phyloP scores from a whole-genome alignment of 2,329 filamentous ascomycete genomes.

The Ophiostoma sp. region DNA sequence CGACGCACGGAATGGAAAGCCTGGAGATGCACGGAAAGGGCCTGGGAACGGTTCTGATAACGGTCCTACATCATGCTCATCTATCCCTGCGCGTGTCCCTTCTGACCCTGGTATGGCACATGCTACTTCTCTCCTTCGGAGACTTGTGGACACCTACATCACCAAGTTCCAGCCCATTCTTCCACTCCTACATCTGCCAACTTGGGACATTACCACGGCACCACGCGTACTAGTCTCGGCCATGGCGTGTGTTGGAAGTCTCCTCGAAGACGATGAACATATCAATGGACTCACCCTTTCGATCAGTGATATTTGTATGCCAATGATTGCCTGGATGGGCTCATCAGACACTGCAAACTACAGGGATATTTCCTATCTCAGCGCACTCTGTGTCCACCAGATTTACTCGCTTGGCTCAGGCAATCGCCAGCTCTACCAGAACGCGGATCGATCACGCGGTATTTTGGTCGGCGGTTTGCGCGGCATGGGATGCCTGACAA shows the following conservation, averaged over 20 bases:
- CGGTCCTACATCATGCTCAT: not conserved
- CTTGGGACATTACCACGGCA: slow-evolving; percentile 29
- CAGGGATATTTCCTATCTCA: slow-evolving; percentile 30
- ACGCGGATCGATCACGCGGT: slow-evolving; percentile 32
- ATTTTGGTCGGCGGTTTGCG: slow-evolving; percentile 32
- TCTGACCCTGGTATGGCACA: slow-evolving; percentile 24
- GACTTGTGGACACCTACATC: slow-evolving; percentile 31
- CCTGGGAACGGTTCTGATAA: not conserved
- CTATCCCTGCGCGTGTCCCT: not conserved
- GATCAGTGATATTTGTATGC: slow-evolving; percentile 31
- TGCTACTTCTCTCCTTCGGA: slow-evolving; percentile 28
- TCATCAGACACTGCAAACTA: slow-evolving; percentile 30
- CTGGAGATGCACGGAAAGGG: not conserved
- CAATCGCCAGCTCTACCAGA: slow-evolving; percentile 32
- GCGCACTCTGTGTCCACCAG: slow-evolving; percentile 33
- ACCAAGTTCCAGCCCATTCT: slow-evolving; percentile 32
- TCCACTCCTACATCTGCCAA: slow-evolving; percentile 33
- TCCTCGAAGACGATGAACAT: slow-evolving; percentile 26
- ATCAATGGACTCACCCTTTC: slow-evolving; percentile 27
- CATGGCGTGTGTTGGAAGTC: slow-evolving; percentile 33
- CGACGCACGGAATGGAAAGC: not conserved
- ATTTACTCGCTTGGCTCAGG: slow-evolving; percentile 35
- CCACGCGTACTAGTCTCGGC: slow-evolving; percentile 31
- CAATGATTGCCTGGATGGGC: slow-evolving; percentile 33
- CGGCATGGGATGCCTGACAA: slow-evolving; percentile 31